phyloP scores from a whole-genome alignment of 2,329 filamentous ascomycete species.

The Sporothrix curviconia region DNA sequence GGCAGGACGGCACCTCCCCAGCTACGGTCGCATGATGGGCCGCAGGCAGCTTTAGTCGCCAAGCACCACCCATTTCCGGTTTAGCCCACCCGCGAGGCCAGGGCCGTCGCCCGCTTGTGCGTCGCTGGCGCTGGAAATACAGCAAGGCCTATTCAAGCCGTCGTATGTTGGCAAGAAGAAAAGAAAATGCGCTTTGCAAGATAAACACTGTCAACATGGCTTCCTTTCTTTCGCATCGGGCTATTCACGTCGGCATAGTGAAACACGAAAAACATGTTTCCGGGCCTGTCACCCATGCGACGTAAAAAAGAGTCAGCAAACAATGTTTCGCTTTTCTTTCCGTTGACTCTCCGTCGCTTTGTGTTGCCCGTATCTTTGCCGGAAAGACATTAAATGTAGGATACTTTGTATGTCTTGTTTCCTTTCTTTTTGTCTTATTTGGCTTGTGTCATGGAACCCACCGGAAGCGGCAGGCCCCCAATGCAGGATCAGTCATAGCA shows the following conservation, averaged over 20 bases:
- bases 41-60: conserved; percentile 14
- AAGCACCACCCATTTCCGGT: neutral
- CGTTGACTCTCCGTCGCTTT: neutral
- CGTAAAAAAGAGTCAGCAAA: too few species aligned
- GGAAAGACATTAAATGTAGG: too few species aligned
- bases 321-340: neutral
- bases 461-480: conserved; percentile 5
- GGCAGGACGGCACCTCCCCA: conserved; percentile 9
- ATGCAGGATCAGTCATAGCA: conserved; percentile 6
- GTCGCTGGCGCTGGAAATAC: neutral
- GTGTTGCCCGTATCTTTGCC: neutral
- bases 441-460: neutral
- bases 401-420: neutral
- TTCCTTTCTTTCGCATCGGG: neutral
- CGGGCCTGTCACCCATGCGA: conserved; percentile 2
- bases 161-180: too few species aligned
- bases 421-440: neutral
- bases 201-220: neutral
- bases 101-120: neutral
- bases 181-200: too few species aligned
- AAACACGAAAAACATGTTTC: neutral
- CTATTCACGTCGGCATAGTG: neutral
- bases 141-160: too few species aligned
- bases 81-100: neutral
- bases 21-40: conserved; percentile 16